Base-by-base conservation (phyloP, 768 basidiomycete genomes). In the Asterophora parasitica region DNA sequence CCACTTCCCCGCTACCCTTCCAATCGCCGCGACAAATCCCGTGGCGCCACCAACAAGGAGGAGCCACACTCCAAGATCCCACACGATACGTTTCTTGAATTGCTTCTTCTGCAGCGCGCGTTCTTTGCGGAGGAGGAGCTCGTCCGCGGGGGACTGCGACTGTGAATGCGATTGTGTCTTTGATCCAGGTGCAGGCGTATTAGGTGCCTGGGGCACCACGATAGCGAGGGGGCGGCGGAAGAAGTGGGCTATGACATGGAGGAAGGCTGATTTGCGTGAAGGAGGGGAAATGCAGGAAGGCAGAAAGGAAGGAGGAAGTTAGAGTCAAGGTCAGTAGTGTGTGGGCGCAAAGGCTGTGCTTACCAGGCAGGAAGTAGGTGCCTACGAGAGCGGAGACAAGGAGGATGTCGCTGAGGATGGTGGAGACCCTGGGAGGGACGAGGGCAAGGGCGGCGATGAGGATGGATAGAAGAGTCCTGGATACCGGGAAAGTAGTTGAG, bases 41-140 rank as follows among this genome's bases (percentile, higher is more conserved):
- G 76, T 73, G 4, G 65, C 71, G 19, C 86, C 80, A 0, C 81
- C 67, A 0, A 85, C 58, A 13, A 89, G 71, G 9, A 87, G 66
- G n/a, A 82, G 52, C 82, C 89, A 92, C 17, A 88, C 82, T 12
- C 83, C 81, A n/a, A 88, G 59, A 63, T 94, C 90, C 88, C 91
- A 93, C 12, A 84, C 63, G 32, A 95, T 67, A 26, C 93, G 75
- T 55, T 79, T 79, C 32, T 80, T 79, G 36, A 83, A 74, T 56
- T 92, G 78, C 38, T 77, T 74, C 46, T 78, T 78, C 66, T 96
- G 93, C 50, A 97, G 68, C 34, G 82, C 82, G 38, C 81, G 73
- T 65, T 97, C 93, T 69, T 97, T 97, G 51, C 88, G 76, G 57
- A 88, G 81, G 27, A 97, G 68, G 16, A 97, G 78, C 48, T 87